Evolutionary conservation across 78 protist genomes (phyloP), one percentile per base, ranked within the genome.

Genomic region (Chrysochromulina parva): DNA sequence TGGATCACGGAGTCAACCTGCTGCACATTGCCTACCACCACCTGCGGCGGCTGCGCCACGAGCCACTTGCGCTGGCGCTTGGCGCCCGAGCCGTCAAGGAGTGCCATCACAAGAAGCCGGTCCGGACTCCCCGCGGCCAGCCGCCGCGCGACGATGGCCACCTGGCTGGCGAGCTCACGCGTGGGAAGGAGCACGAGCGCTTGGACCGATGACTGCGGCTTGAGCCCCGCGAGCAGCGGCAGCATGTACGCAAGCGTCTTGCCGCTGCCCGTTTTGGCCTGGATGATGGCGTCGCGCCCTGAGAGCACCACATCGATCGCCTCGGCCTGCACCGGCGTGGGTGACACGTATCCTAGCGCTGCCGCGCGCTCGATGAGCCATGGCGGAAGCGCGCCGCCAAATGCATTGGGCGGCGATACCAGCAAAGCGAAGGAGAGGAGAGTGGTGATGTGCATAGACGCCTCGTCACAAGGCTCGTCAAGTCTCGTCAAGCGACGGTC

Each of bases 211-310:
- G 69, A 48, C 2, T 1, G 0, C 14, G 58, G 48, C 19, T 50
- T 38, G 13, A 78, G 55, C 38, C 16, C 1, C 53, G 95, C 96
- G 28, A 98, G 90, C 1, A 98, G 95, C 0, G 99, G 99, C 52
- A 98, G 95, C 13, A 98, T 98, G 65, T 97, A 98, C 16, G 99
- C 97, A 11, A 97, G 98, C 10, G 99, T 98, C 88, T 98, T 98
- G 38, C 99, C 99, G 67, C 95, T 90, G 28, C 99, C 99, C 0
- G 95, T 93, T 74, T 74, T 11, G 1, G 82, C 53, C 1, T 19
- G 82, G 7, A 74, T 19, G 57, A 74, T 4, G 14, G 55, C 82
- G 24, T 74, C 82, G 13, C 22, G 50, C 28, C 82, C 55, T 1
- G 13, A 2, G 28, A 74, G 1, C 14, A 74, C 24, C 24, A 55